These are phyloP conservation scores for Oryza glumipatula DNA, from an alignment of 176 grass and related monocot species.

Conservation along the genomic window DNA sequence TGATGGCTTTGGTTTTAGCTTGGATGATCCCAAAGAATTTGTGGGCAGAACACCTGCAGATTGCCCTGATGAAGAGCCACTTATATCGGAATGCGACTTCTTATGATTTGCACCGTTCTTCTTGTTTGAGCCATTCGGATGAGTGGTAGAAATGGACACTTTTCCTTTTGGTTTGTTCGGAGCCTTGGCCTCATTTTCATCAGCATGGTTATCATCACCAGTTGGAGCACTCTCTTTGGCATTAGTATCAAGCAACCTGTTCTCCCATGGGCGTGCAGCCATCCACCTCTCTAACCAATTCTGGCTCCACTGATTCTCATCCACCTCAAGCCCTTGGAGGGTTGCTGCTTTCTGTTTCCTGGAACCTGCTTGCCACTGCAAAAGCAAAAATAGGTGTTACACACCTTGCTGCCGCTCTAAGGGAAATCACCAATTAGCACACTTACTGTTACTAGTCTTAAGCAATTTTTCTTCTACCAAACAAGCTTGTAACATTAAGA, in stretches of 20 bases:
- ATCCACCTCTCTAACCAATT: conserved; percentile 98
- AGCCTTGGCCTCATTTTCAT: conserved; percentile 45
- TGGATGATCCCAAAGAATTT: conserved; percentile 43
- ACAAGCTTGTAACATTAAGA: not conserved
- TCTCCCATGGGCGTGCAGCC: conserved; percentile 96
- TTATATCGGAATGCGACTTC: conserved; percentile 66
- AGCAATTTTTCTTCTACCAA: not conserved
- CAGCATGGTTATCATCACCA: conserved; percentile 31
- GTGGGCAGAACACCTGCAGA: conserved; percentile 42
- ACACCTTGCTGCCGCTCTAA: not conserved
- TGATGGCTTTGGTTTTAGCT: conserved; percentile 50
- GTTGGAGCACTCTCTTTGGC: conserved; percentile 53
- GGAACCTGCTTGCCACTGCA: conserved; percentile 79
- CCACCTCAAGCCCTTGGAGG: conserved; percentile 54
- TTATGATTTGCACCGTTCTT: conserved; percentile 46
- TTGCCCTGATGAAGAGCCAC: conserved; percentile 59
- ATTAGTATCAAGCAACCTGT: conserved; percentile 74
- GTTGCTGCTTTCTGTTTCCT: conserved; percentile 61
- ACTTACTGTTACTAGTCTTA: not conserved
- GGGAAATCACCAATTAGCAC: conserved; percentile 39
- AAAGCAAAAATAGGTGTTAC: not conserved
- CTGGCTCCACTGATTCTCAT: conserved; percentile 78
- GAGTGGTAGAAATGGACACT: not conserved
- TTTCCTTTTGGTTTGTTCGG: conserved; percentile 57
- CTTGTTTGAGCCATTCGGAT: conserved; percentile 36